Percentiles rank a stretch among this genome's conserved stretches.
phyloP scores from a whole-genome alignment of 305 asterid species.

The Fraxinus albicans region DNA sequence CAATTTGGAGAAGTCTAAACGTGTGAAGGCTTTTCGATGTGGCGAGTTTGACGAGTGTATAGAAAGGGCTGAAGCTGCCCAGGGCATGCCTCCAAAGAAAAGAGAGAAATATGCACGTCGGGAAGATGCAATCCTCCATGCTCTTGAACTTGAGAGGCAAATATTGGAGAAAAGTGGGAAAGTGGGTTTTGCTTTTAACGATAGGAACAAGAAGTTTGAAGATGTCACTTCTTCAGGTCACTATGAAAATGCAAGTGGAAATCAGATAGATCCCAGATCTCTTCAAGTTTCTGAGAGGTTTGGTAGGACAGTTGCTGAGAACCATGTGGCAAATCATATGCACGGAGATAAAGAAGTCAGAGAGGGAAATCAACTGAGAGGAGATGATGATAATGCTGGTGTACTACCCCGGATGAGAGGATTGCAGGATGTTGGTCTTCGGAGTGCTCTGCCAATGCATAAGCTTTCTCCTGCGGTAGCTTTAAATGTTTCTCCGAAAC shows the following conservation, averaged over 20 bases:
- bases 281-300: slow-evolving; percentile 40
- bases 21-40: slow-evolving; percentile 91
- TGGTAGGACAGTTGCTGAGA: slow-evolving; percentile 38
- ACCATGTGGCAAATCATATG: slow-evolving; percentile 35
- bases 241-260: slow-evolving; percentile 45
- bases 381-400: slow-evolving; percentile 61
- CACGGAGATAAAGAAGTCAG: slow-evolving; percentile 31
- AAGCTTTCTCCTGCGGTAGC: slow-evolving; percentile 31
- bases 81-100: slow-evolving; percentile 92
- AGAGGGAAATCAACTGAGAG: slow-evolving; percentile 52
- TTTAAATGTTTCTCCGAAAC: slow-evolving; percentile 30
- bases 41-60: slow-evolving; percentile 95
- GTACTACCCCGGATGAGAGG: slow-evolving; percentile 72
- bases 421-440: slow-evolving; percentile 74
- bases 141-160: slow-evolving; percentile 88
- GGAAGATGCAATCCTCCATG: slow-evolving; percentile 98
- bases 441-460: slow-evolving; percentile 48
- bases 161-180: slow-evolving; percentile 67
- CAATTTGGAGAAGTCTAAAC: slow-evolving; percentile 96
- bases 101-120: slow-evolving; percentile 98
- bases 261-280: slow-evolving; percentile 30
- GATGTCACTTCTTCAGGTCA: slow-evolving; percentile 47
- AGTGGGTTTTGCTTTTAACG: slow-evolving; percentile 45
- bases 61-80: slow-evolving; percentile 91
- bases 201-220: slow-evolving; percentile 41